phyloP scores from a whole-genome alignment of 768 basidiomycete species.

The Agaricus sinodeliciosus region DNA sequence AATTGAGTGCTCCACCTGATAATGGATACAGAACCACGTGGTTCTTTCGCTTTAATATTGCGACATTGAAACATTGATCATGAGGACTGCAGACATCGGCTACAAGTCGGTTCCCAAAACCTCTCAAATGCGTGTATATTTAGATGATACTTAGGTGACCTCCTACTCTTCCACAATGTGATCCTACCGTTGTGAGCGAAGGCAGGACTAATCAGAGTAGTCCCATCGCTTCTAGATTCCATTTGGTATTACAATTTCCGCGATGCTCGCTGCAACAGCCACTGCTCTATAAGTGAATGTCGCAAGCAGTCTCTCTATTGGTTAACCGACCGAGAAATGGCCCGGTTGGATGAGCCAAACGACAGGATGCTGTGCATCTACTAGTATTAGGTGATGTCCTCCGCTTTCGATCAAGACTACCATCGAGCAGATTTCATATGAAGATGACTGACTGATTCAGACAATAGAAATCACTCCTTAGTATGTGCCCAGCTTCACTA shows the following conservation, averaged over 20 bases:
- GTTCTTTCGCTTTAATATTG: no score
- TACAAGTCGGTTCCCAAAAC: no score
- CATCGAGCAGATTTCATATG: background rate
- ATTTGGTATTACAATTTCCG: background rate
- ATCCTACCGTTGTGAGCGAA: no score
- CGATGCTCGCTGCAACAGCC: background rate
- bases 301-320: background rate
- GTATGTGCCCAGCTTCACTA: background rate
- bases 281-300: background rate
- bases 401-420: background rate
- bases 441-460: background rate
- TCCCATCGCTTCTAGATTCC: background rate
- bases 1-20: no score
- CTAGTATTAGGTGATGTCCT: background rate
- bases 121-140: no score
- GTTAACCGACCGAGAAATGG: background rate
- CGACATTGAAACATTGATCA: no score
- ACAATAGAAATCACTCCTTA: background rate
- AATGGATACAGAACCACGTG: no score
- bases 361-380: background rate
- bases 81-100: no score
- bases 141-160: no score
- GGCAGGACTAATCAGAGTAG: no score
- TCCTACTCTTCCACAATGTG: no score
- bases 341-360: background rate